Percentiles rank a stretch among this genome's conserved stretches.
These are phyloP conservation scores for Sanguinoderma infundibulare DNA, from an alignment of 1,284 basidiomycete genomes.

Conservation along the genomic window DNA sequence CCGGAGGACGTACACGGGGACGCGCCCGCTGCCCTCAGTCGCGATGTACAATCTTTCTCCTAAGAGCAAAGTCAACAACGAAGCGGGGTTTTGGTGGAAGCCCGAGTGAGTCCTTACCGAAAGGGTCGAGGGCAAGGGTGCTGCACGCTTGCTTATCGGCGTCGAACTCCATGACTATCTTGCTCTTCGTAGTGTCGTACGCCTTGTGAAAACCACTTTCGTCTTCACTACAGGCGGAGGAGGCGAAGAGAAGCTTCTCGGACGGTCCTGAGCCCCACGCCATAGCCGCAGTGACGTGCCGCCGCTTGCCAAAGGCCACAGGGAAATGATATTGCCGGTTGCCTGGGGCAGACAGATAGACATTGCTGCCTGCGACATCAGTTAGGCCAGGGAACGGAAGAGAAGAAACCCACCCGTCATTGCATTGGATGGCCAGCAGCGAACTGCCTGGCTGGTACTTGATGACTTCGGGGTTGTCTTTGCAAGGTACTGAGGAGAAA, in stretches of 20 bases:
- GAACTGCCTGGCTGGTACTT: slow-evolving; percentile 25
- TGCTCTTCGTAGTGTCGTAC: slow-evolving; percentile 45
- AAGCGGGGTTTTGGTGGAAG: neutral
- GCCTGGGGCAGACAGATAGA: slow-evolving; percentile 15
- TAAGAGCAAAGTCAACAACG: neutral
- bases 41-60: slow-evolving; percentile 38
- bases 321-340: neutral
- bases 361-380: slow-evolving; percentile 5
- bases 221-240: slow-evolving; percentile 51
- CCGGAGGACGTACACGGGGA: slow-evolving; percentile 43
- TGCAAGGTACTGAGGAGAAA: slow-evolving; percentile 7
- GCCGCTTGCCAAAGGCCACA: slow-evolving; percentile 2
- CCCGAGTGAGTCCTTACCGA: slow-evolving; percentile 8
- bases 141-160: slow-evolving; percentile 35
- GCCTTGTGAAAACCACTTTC: slow-evolving; percentile 52
- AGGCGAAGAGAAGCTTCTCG: slow-evolving; percentile 53
- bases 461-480: slow-evolving; percentile 25
- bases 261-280: slow-evolving; percentile 56
- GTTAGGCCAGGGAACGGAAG: neutral
- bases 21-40: slow-evolving; percentile 41
- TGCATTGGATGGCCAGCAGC: slow-evolving; percentile 25
- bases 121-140: slow-evolving; percentile 40
- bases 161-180: slow-evolving; percentile 42
- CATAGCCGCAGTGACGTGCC: slow-evolving; percentile 37
- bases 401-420: slow-evolving; percentile 24